These are phyloP conservation scores for Conringia planisiliqua DNA, from an alignment of 345 rosid species.

Conservation along the genomic window DNA sequence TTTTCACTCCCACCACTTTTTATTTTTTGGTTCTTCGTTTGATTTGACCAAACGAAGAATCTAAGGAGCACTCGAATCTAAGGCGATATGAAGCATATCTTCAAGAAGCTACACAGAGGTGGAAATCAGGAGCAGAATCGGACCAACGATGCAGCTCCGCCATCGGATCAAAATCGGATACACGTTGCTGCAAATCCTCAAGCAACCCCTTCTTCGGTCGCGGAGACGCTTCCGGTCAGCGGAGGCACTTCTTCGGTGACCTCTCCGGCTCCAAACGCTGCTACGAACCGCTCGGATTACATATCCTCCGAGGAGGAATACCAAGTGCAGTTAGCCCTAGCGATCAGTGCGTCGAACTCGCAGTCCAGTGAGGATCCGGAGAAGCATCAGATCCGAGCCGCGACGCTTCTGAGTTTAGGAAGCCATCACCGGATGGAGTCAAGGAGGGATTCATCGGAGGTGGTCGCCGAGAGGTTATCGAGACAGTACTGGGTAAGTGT, in stretches of 20 bases:
- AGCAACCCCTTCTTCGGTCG: slow-evolving; percentile 41
- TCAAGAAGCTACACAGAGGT: slow-evolving; percentile 85
- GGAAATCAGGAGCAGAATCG: slow-evolving; percentile 68
- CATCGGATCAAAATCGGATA: slow-evolving; percentile 49
- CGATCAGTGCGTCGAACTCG: slow-evolving; percentile 90
- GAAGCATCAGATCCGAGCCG: slow-evolving; percentile 95
- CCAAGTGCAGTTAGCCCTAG: slow-evolving; percentile 92
- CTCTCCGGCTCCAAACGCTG: slow-evolving; percentile 30
- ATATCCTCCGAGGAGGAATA: slow-evolving; percentile 92
- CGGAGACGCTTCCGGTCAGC: slow-evolving; percentile 16
- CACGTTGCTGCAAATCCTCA: slow-evolving; percentile 38
- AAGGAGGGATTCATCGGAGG: slow-evolving; percentile 54
- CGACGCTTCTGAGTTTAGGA: slow-evolving; percentile 70
- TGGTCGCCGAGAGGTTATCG: slow-evolving; percentile 66
- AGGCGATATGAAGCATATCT: slow-evolving; percentile 82
- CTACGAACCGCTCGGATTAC: slow-evolving; percentile 46
- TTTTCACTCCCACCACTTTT: slow-evolving; percentile 1
- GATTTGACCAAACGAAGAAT: slow-evolving; percentile 20
- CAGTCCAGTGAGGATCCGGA: slow-evolving; percentile 60
- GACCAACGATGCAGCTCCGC: slow-evolving; percentile 53
- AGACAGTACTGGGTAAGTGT: slow-evolving; percentile 91
- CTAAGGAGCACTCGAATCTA: too few species aligned
- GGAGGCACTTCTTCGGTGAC: slow-evolving; percentile 8
- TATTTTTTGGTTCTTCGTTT: not conserved
- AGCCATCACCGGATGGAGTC: slow-evolving; percentile 48